phyloP scores from a whole-genome alignment of 2,329 filamentous ascomycete genomes.

The Emmonsiellopsis sp. region DNA sequence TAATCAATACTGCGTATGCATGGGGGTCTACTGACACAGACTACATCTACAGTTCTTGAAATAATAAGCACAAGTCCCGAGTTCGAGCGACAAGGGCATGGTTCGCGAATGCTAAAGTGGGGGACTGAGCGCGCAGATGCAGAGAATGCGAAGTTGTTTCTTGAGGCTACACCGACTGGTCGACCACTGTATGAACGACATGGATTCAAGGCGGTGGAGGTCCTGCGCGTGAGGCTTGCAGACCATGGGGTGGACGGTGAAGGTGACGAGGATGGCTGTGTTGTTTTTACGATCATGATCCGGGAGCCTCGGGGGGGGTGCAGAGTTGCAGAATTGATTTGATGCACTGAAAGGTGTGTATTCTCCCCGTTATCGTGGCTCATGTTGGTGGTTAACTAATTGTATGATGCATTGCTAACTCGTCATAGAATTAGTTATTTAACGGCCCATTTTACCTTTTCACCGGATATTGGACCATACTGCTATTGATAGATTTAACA shows the following conservation, averaged over 20 bases:
- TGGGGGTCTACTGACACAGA: neutral
- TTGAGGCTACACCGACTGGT: constrained; percentile 3
- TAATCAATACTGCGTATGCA: neutral
- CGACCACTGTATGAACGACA: constrained; percentile 1
- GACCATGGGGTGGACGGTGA: constrained; percentile 3
- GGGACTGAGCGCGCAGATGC: constrained; percentile 3
- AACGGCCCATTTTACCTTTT: too few species aligned
- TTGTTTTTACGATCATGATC: neutral
- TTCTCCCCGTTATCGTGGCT: too few species aligned
- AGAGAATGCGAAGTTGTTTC: neutral
- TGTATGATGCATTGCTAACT: too few species aligned
- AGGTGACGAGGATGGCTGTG: constrained; percentile 1
- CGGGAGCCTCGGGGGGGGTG: constrained; percentile 1
- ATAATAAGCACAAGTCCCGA: neutral
- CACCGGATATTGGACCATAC: too few species aligned
- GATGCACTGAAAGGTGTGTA: too few species aligned
- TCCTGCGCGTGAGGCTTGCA: neutral
- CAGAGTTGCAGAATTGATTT: constrained; percentile 2
- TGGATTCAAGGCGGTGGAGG: constrained; percentile 3
- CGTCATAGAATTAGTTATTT: too few species aligned
- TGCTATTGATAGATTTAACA: too few species aligned
- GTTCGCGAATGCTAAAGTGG: neutral
- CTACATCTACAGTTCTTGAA: constrained; percentile 1
- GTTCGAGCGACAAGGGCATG: constrained; percentile 2
- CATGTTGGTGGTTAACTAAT: too few species aligned